Percentiles rank a stretch among this genome's conserved stretches.
Evolutionary conservation across 176 grass and related monocot genomes (phyloP).

Genomic region (Puccinellia tenuiflora): DNA sequence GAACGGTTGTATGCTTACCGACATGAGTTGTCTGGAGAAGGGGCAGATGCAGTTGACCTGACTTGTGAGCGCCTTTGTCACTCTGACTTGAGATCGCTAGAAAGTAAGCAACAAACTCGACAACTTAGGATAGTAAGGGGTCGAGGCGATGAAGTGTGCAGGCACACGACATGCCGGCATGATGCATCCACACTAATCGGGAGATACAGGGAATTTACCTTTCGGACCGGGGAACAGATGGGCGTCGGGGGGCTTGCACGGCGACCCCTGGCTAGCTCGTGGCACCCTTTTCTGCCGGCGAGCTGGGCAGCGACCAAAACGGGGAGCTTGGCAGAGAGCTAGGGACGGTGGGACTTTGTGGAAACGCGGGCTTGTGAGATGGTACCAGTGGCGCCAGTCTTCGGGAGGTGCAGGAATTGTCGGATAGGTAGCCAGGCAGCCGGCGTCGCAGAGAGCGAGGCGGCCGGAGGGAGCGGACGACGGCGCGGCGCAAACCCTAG

Average conservation of each 20-base stretch:
- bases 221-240: background rate
- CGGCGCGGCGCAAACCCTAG: conserved; percentile 1
- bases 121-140: too few species aligned
- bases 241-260: background rate
- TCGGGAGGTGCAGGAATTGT: background rate
- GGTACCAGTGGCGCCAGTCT: background rate
- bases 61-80: too few species aligned
- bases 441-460: too few species aligned
- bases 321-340: background rate
- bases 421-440: too few species aligned
- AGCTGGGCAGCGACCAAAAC: background rate
- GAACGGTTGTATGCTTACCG: background rate
- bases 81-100: too few species aligned
- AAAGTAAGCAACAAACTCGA: too few species aligned
- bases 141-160: too few species aligned
- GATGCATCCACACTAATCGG: too few species aligned
- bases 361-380: background rate
- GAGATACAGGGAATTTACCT: background rate
- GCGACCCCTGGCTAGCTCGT: background rate
- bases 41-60: too few species aligned
- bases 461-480: background rate
- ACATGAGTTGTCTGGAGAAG: too few species aligned
- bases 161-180: too few species aligned
- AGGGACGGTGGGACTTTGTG: too few species aligned
- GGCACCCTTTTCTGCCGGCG: background rate